Evolutionary conservation across 1,139 yeast genomes (phyloP).

Genomic region (Sugiyamaella pinicola): DNA sequence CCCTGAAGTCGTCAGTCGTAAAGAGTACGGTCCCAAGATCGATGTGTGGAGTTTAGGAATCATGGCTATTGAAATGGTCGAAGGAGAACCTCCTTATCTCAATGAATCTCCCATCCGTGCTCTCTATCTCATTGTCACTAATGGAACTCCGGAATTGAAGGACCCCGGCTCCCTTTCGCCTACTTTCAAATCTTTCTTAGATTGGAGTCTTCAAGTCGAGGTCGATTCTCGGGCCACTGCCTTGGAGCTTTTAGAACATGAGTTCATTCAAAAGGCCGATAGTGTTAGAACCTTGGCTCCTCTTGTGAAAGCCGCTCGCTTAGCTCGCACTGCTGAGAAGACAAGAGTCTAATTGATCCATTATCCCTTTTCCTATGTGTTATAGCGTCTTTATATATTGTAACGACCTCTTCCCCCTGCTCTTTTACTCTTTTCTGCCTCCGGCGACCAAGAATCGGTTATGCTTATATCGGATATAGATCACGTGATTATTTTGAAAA

Average conservation of each 20-base stretch:
- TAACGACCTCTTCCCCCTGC: slow-evolving; percentile 5
- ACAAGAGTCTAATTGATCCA: slow-evolving; percentile 21
- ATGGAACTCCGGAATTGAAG: slow-evolving; percentile 90
- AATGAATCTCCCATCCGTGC: slow-evolving; percentile 95
- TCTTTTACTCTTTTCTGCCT: no score
- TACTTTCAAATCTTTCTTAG: slow-evolving; percentile 67
- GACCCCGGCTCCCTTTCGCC: slow-evolving; percentile 81
- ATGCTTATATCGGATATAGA: neutral
- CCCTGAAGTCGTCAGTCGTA: slow-evolving; percentile 92
- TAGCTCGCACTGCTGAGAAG: slow-evolving; percentile 56
- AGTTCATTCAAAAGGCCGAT: slow-evolving; percentile 73
- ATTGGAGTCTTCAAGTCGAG: slow-evolving; percentile 81
- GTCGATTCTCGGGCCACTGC: slow-evolving; percentile 85
- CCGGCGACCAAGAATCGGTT: no score
- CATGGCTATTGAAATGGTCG: slow-evolving; percentile 98
- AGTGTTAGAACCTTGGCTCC: slow-evolving; percentile 79
- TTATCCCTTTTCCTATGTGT: neutral
- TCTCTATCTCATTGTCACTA: slow-evolving; percentile 87
- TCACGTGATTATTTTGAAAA: slow-evolving; percentile 13
- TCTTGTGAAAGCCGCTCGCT: slow-evolving; percentile 80
- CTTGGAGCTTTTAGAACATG: slow-evolving; percentile 67
- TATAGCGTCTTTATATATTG: slow-evolving; percentile 11
- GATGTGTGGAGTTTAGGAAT: slow-evolving; percentile 98
- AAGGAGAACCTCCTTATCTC: slow-evolving; percentile 97
- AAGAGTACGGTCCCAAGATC: slow-evolving; percentile 95